Evolutionary conservation across 495 filamentous ascomycete species (phyloP).

Genomic region (Neurospora sp.): DNA sequence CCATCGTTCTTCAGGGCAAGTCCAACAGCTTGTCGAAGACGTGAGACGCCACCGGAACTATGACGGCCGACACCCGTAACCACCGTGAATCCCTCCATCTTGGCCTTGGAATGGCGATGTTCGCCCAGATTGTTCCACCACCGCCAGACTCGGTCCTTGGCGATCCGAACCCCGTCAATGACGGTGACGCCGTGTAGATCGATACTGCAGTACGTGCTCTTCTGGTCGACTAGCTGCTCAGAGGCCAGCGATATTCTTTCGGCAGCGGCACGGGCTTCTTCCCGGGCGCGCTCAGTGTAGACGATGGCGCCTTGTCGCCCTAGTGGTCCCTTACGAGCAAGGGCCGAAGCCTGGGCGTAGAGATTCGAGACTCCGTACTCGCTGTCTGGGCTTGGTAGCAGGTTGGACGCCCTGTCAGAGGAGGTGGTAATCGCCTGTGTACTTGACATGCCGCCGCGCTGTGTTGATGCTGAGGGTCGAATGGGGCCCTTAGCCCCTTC

Average conservation of each 20-base stretch:
- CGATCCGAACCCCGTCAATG: constrained; percentile 65
- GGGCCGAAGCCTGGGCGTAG: constrained; percentile 18
- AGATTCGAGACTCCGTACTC: constrained; percentile 6
- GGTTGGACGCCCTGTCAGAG: background rate
- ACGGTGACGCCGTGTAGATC: constrained; percentile 85
- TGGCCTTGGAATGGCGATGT: constrained; percentile 35
- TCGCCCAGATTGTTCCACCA: constrained; percentile 79
- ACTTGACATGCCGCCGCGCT: background rate
- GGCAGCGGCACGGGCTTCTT: constrained; percentile 14
- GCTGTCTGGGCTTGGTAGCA: background rate
- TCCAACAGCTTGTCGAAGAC: constrained; percentile 69
- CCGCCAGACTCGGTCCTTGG: constrained; percentile 47
- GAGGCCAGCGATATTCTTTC: constrained; percentile 28
- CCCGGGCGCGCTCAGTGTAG: constrained; percentile 26
- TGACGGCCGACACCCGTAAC: constrained; percentile 76
- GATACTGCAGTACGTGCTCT: constrained; percentile 46
- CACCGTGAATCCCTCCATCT: constrained; percentile 47
- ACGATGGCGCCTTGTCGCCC: constrained; percentile 28
- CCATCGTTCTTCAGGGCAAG: constrained; percentile 66
- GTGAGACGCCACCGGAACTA: constrained; percentile 62
- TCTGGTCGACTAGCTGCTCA: constrained; percentile 48
- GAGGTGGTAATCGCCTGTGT: background rate
- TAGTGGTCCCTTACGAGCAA: constrained; percentile 28
- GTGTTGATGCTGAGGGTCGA: background rate
- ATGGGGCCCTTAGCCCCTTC: constrained; percentile 16